These are phyloP conservation scores for Fonsecaea multimorphosa DNA, from an alignment of 2,329 filamentous ascomycete genomes.

Conservation along the genomic window DNA sequence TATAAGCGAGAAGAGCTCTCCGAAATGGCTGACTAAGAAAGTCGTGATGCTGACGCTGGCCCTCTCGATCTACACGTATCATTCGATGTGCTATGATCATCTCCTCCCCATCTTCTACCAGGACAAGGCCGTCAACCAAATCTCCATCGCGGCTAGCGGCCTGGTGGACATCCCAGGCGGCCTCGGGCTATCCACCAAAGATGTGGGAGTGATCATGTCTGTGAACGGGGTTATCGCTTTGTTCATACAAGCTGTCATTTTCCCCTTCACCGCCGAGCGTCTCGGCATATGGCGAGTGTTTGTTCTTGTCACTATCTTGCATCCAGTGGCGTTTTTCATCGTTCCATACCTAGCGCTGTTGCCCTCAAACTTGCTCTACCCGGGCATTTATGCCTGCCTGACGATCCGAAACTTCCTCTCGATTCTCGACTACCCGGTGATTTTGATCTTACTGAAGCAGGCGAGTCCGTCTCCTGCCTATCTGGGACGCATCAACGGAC, in stretches of 20 bases:
- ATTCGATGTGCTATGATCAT: slow-evolving; percentile 94
- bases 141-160: slow-evolving; percentile 47
- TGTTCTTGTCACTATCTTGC: slow-evolving; percentile 67
- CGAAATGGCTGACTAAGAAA: slow-evolving; percentile 64
- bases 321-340: slow-evolving; percentile 71
- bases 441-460: slow-evolving; percentile 75
- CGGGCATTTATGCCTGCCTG: slow-evolving; percentile 70
- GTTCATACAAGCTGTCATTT: slow-evolving; percentile 73
- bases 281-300: slow-evolving; percentile 73
- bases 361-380: slow-evolving; percentile 59
- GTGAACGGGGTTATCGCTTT: slow-evolving; percentile 74
- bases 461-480: slow-evolving; percentile 67
- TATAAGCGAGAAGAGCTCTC: slow-evolving; percentile 48
- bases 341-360: slow-evolving; percentile 71
- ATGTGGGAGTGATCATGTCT: slow-evolving; percentile 72
- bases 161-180: slow-evolving; percentile 67
- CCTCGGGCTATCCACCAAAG: slow-evolving; percentile 68
- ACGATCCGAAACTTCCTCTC: slow-evolving; percentile 70
- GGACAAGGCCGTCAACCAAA: slow-evolving; percentile 64
- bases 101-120: slow-evolving; percentile 92
- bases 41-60: slow-evolving; percentile 80
- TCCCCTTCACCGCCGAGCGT: slow-evolving; percentile 67
- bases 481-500: slow-evolving; percentile 73
- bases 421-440: slow-evolving; percentile 71
- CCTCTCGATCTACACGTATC: slow-evolving; percentile 84